Evolutionary conservation across 306 rosid species (phyloP), one percentile per base, ranked within the genome.

Genomic region (Quercus suber): DNA sequence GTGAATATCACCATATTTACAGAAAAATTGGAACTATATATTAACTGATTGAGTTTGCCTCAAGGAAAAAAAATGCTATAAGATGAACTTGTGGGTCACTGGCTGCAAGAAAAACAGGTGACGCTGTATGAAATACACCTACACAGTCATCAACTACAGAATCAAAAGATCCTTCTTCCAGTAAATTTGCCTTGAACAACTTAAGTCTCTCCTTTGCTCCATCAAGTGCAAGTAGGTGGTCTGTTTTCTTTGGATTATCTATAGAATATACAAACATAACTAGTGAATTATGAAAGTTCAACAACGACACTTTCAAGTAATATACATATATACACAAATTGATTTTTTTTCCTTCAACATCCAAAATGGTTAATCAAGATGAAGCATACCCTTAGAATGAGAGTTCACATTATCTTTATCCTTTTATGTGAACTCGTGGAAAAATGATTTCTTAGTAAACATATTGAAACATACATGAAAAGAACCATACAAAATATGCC

Each of bases 191-290:
- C 60, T 43, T 37, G 55, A 75, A 75, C 15, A 75, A 41, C 31
- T 59, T 27, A 35, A 74, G 78, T 55, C 80, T 73, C 69, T 78
- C 86, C 59, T 80, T 60, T 11, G 86, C 86, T 71, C 86, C 83
- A 70, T 83, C 86, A 23, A 83, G 69, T 7, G 57, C 31, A 21
- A 55, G 81, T 37, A 83, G 43, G 75, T 61, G 83, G 4, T 58
- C 58, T 51, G 80, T 79, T 79, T 83, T 83, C 69, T 69, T 31
- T 21, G 43, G 75, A 72, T 79, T 80, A 63, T 35, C 86, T 83
- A 70, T 27, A 5, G 70, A 6, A 55, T 57, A 57, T n/a, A 49
- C 17, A 49, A 49, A 49, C 53, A 49, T 37, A 37, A 13, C 13
- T 49, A 49, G 17, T 49, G 53, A 49, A 49, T 49, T 49, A 49